A percentile compares a stretch with the other conserved stretches of the same genome.
phyloP scores from a whole-genome alignment of 345 rosid genomes.

The Limnanthes douglasii region DNA sequence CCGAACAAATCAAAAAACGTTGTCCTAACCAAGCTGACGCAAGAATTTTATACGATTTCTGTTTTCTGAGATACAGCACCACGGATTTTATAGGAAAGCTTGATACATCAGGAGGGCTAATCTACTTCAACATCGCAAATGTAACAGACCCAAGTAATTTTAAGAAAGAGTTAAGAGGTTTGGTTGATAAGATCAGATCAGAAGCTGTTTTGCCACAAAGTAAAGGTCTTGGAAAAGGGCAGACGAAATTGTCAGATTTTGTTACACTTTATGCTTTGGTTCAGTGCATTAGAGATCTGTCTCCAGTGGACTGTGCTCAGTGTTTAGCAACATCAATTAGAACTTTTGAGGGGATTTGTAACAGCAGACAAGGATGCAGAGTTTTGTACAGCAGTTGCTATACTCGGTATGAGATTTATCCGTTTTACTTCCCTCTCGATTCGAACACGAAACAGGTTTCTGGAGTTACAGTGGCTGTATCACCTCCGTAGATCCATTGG shows the following conservation, averaged over 20 bases:
- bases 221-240: conserved; percentile 47
- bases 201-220: conserved; percentile 31
- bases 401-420: conserved; percentile 63
- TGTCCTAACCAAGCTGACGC: conserved; percentile 50
- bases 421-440: conserved; percentile 63
- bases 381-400: conserved; percentile 59
- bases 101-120: conserved; percentile 32
- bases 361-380: conserved; percentile 41
- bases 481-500: too few relatives aligned
- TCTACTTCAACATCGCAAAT: conserved; percentile 33
- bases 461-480: too few relatives aligned
- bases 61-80: conserved; percentile 39
- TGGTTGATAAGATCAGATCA: conserved; percentile 30
- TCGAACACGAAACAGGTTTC: too few relatives aligned
- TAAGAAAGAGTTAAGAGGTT: conserved; percentile 28
- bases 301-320: conserved; percentile 43
- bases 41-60: conserved; percentile 53
- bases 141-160: conserved; percentile 34
- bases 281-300: conserved; percentile 59
- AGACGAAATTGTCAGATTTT: conserved; percentile 32
- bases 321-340: conserved; percentile 50
- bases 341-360: conserved; percentile 36
- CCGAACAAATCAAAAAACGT: conserved; percentile 28
- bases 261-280: conserved; percentile 49
- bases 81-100: conserved; percentile 32